phyloP scores from a whole-genome alignment of 306 rosid genomes.

The Cucurbita pepo region DNA sequence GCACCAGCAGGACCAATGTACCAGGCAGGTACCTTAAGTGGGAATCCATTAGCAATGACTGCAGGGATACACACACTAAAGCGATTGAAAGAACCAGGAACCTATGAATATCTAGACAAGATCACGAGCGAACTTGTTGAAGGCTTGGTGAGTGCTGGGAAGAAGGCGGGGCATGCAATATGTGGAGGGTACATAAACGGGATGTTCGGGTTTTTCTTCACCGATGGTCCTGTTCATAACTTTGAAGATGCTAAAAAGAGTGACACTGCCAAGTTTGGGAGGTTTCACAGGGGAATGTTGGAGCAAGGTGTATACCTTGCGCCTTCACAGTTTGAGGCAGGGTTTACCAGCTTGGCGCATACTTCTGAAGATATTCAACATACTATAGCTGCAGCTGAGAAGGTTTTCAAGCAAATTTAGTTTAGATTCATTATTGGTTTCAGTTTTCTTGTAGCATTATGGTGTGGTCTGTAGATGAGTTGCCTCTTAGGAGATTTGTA shows the following conservation, averaged over 20 bases:
- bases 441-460: neutral
- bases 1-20: slow-evolving; percentile 97
- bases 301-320: slow-evolving; percentile 92
- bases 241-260: slow-evolving; percentile 74
- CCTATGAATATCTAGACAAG: slow-evolving; percentile 56
- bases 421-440: neutral
- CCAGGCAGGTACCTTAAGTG: slow-evolving; percentile 91
- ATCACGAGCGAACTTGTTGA: slow-evolving; percentile 59
- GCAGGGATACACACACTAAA: slow-evolving; percentile 83
- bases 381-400: slow-evolving; percentile 92
- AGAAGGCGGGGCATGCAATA: slow-evolving; percentile 76
- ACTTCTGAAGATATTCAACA: slow-evolving; percentile 60
- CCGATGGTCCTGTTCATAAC: slow-evolving; percentile 81
- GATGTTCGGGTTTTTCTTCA: slow-evolving; percentile 92
- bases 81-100: slow-evolving; percentile 70
- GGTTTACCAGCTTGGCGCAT: slow-evolving; percentile 92
- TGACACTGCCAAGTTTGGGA: slow-evolving; percentile 58
- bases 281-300: slow-evolving; percentile 75
- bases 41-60: slow-evolving; percentile 96
- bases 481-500: neutral
- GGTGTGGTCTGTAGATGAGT: neutral
- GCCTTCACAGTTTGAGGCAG: slow-evolving; percentile 96
- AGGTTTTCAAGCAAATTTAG: slow-evolving; percentile 57
- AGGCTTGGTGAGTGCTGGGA: slow-evolving; percentile 66
- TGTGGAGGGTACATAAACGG: slow-evolving; percentile 83